These are phyloP conservation scores for Penicillium crustosum DNA, from an alignment of 2,329 filamentous ascomycete genomes.

Conservation along the genomic window DNA sequence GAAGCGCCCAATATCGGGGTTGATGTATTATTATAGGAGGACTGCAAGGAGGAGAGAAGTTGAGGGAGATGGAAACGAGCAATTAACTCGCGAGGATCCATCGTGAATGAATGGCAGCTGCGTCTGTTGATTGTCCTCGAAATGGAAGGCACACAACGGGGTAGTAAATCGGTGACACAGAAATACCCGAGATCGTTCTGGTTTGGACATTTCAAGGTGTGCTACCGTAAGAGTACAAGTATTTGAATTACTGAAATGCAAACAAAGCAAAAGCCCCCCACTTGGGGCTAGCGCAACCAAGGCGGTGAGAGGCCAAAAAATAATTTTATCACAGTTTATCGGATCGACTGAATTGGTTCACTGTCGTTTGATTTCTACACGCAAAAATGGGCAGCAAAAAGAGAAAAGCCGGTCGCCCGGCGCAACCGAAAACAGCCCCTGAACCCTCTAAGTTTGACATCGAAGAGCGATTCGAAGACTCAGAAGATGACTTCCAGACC, in stretches of 20 bases:
- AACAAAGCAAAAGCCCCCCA: slow-evolving; percentile 23
- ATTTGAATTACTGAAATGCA: slow-evolving; percentile 19
- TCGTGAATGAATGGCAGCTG: slow-evolving; percentile 5
- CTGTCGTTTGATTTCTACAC: slow-evolving; percentile 8
- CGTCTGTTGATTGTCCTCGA: not conserved
- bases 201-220: not conserved
- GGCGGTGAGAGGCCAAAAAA: slow-evolving; percentile 40
- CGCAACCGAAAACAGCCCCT: slow-evolving; percentile 34
- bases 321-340: slow-evolving; percentile 33
- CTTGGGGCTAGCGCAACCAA: slow-evolving; percentile 17
- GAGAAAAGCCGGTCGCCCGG: slow-evolving; percentile 64
- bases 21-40: slow-evolving; percentile 26
- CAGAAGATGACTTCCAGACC: slow-evolving; percentile 89
- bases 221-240: slow-evolving; percentile 12
- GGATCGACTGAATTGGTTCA: slow-evolving; percentile 3
- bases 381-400: slow-evolving; percentile 54
- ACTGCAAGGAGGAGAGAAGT: slow-evolving; percentile 17
- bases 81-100: slow-evolving; percentile 11
- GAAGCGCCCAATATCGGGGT: slow-evolving; percentile 31
- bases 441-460: slow-evolving; percentile 39
- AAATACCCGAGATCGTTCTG: not conserved
- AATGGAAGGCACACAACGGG: slow-evolving; percentile 5
- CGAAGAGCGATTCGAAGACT: slow-evolving; percentile 80
- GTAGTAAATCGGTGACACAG: not conserved
- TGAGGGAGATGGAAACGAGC: slow-evolving; percentile 24